phyloP scores from a whole-genome alignment of 2,329 filamentous ascomycete species.

The Fusarium bulbicola region DNA sequence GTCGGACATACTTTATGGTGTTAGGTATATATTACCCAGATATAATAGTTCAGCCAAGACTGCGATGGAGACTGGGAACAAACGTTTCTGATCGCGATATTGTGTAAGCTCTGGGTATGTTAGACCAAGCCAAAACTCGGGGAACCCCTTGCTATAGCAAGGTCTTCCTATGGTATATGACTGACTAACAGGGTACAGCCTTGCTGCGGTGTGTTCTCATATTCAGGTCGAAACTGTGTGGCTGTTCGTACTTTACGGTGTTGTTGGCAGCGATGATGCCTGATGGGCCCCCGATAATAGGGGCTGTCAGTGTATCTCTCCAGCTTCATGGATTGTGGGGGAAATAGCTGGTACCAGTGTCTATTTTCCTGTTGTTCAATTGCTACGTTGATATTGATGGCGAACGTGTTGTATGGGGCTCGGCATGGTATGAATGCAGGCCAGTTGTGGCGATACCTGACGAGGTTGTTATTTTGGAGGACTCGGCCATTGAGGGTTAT shows the following conservation, averaged over 20 bases:
- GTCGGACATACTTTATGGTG: background rate
- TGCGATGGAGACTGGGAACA: background rate
- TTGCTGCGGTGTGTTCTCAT: background rate
- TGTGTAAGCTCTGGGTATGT: background rate
- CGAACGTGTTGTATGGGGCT: background rate
- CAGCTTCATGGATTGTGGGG: background rate
- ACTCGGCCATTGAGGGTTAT: background rate
- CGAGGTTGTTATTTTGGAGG: background rate
- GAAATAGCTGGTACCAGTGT: background rate
- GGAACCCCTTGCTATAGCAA: too few relatives aligned
- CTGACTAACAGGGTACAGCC: too few relatives aligned
- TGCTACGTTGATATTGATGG: background rate
- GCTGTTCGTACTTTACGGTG: background rate
- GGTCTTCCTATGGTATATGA: too few relatives aligned
- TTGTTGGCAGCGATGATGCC: background rate
- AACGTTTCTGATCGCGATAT: background rate
- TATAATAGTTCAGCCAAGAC: background rate
- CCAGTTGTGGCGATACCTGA: background rate
- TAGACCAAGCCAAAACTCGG: too few relatives aligned
- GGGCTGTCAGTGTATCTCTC: background rate
- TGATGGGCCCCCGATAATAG: background rate
- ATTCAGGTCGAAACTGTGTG: background rate
- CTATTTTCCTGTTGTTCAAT: background rate
- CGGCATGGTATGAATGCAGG: background rate
- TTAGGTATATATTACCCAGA: background rate